Conservation (phyloP, 2,329 filamentous ascomycete genomes). For the Penicillium concentricum region DNA sequence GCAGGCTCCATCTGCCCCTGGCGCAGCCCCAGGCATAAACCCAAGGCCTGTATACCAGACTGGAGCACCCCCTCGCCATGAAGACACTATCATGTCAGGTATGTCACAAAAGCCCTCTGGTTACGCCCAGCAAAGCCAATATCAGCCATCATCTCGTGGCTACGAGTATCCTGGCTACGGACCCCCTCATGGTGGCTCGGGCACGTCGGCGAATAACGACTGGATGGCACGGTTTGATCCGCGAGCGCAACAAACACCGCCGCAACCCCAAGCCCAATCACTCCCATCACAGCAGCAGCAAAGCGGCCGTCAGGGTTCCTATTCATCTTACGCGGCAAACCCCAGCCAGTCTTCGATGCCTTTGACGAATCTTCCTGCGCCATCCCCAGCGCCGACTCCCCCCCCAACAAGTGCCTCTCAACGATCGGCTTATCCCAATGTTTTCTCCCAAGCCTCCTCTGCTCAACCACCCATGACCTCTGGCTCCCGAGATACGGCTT, state of each 20-base stretch:
- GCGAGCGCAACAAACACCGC: conserved; percentile 31
- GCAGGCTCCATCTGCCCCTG: conserved; percentile 23
- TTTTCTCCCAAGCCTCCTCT: conserved; percentile 31
- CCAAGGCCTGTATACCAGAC: conserved; percentile 32
- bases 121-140: conserved; percentile 30
- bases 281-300: conserved; percentile 25
- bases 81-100: conserved; percentile 23
- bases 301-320: conserved; percentile 29
- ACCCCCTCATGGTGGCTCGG: conserved; percentile 25
- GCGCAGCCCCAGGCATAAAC: conserved; percentile 18
- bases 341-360: conserved; percentile 25
- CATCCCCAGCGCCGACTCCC: conserved; percentile 38
- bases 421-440: conserved; percentile 28
- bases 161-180: conserved; percentile 38
- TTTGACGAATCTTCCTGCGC: conserved; percentile 28
- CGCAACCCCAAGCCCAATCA: conserved; percentile 21
- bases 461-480: conserved; percentile 25
- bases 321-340: conserved; percentile 28
- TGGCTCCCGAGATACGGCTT: conserved; percentile 31
- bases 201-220: conserved; percentile 35
- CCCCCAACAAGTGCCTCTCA: conserved; percentile 31
- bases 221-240: conserved; percentile 47
- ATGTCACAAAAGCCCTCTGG: conserved; percentile 27
- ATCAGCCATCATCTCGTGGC: conserved; percentile 29
- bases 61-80: conserved; percentile 23